Evolutionary conservation across 805 yeast species (phyloP), one percentile per base, ranked within the genome.

Genomic region (Candida stauntonica): DNA sequence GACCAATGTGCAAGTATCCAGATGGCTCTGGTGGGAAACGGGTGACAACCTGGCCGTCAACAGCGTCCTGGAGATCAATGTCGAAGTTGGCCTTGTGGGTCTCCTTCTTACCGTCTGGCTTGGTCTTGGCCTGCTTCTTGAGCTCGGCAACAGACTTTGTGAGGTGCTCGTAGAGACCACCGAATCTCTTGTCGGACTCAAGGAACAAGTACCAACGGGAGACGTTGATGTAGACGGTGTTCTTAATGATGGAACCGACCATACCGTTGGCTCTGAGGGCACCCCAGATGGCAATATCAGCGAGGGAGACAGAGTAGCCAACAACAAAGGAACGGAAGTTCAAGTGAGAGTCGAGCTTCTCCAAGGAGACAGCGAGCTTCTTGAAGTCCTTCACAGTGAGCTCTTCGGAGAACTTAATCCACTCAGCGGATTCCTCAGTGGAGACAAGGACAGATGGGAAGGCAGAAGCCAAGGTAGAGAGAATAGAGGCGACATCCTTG

Each of bases 11-110:
- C 66, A 93, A 75, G 66, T 89, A 93, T 68, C 99, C 99, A 68
- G 95, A 86, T 44, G 99, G 99, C 71, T 93, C 99, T 49, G 99
- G 99, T 43, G 96, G 99, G 79, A 93, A 93, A 69, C 99, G 84
- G 38, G 99, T 94, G 38, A 94, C 98, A 41, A 93, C 99, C 66
- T 89, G 71, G 49, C 99, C 99, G 41, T 83, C 79, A 56, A 75
- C 79, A 42, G 99, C 99, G 61, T 80, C 94, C 43, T 84, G 85
- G 50, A 93, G 77, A 56, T 86, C 93, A 57, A 93, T 93, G 61
- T 89, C 97, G 52, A 84, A 93, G 64, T 84, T 89, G 46, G 99
- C 98, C 69, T 87, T 86, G 73, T 87, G 94, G 37, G 80, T 70
- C 64, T 86, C 93, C 67, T 87, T 88, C 55, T 70, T 68, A 7